phyloP scores from a whole-genome alignment of 345 rosid species.

The Boechera stricta region DNA sequence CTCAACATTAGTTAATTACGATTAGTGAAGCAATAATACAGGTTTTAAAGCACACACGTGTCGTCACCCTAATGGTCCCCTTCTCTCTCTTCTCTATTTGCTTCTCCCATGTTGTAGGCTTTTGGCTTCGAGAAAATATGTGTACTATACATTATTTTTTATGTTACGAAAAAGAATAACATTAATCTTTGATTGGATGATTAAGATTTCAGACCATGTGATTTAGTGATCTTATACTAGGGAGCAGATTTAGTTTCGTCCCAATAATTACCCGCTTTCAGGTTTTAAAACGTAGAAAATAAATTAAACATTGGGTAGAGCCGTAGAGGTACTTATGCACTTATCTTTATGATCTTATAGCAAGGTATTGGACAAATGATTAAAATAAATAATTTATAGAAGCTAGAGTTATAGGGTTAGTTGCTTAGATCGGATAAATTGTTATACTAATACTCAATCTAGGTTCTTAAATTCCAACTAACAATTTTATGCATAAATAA shows the following conservation, averaged over 20 bases:
- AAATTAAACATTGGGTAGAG: conserved; percentile 13
- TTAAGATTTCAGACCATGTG: conserved; percentile 46
- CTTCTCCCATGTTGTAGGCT: conserved; percentile 48
- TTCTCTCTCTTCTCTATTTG: conserved; percentile 16
- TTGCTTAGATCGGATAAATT: conserved; percentile 34
- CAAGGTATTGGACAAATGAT: conserved; percentile 6
- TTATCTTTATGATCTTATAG: conserved; percentile 18
- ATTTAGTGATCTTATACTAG: conserved; percentile 37
- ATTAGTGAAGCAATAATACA: conserved; percentile 43
- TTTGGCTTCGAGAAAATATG: conserved; percentile 32
- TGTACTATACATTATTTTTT: conserved; percentile 37
- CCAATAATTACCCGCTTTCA: conserved; percentile 35
- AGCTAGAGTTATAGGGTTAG: conserved; percentile 40
- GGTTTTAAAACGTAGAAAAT: conserved; percentile 19
- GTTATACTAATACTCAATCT: background rate
- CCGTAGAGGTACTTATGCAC: conserved; percentile 20
- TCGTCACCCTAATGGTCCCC: conserved; percentile 40
- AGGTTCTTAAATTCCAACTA: conserved; percentile 38
- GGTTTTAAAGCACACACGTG: conserved; percentile 31
- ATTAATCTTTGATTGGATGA: conserved; percentile 34
- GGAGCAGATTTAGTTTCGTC: conserved; percentile 42
- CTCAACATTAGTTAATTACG: conserved; percentile 33
- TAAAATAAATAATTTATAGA: background rate
- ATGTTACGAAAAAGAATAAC: background rate
- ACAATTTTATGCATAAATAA: background rate